Conservation (phyloP, 1,139 yeast species). For the Citeromyces siamensis region DNA sequence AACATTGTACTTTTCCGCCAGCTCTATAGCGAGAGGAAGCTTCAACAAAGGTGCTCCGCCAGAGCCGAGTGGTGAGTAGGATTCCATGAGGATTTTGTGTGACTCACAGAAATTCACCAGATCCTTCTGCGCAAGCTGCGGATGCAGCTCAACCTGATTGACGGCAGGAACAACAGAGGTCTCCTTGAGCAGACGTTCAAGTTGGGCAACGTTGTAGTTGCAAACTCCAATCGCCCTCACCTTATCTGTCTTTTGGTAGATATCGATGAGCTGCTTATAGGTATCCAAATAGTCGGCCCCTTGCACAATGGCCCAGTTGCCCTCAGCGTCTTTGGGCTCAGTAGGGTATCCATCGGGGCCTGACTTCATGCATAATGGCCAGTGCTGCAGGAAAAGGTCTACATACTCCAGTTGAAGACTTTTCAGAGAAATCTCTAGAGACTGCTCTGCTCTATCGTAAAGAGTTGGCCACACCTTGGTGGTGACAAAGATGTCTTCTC, state of each 20-base stretch:
- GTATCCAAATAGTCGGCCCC: slow-evolving; percentile 39
- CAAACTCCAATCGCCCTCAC: slow-evolving; percentile 66
- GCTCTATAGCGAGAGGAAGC: slow-evolving; percentile 29
- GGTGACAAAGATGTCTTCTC: slow-evolving; percentile 34
- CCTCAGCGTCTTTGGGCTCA: slow-evolving; percentile 17
- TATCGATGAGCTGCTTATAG: slow-evolving; percentile 37
- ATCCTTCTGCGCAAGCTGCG: slow-evolving; percentile 56
- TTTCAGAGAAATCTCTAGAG: slow-evolving; percentile 48
- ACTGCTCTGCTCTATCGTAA: slow-evolving; percentile 44
- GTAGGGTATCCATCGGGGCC: slow-evolving; percentile 21
- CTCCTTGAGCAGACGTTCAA: slow-evolving; percentile 37
- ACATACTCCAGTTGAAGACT: slow-evolving; percentile 69
- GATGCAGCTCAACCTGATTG: slow-evolving; percentile 69
- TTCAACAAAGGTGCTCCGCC: slow-evolving; percentile 46
- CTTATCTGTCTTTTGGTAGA: slow-evolving; percentile 43
- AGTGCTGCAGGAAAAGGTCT: slow-evolving; percentile 75
- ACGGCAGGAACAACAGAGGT: slow-evolving; percentile 49
- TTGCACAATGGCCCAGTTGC: slow-evolving; percentile 20
- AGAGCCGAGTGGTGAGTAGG: slow-evolving; percentile 72
- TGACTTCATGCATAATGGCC: slow-evolving; percentile 58
- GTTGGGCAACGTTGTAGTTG: slow-evolving; percentile 44
- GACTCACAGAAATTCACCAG: slow-evolving; percentile 37
- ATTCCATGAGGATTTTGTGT: slow-evolving; percentile 49
- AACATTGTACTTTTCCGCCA: slow-evolving; percentile 44
- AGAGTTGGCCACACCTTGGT: slow-evolving; percentile 37